These are phyloP conservation scores for Botrytis elliptica DNA, from an alignment of 2,329 filamentous ascomycete genomes.

Conservation along the genomic window DNA sequence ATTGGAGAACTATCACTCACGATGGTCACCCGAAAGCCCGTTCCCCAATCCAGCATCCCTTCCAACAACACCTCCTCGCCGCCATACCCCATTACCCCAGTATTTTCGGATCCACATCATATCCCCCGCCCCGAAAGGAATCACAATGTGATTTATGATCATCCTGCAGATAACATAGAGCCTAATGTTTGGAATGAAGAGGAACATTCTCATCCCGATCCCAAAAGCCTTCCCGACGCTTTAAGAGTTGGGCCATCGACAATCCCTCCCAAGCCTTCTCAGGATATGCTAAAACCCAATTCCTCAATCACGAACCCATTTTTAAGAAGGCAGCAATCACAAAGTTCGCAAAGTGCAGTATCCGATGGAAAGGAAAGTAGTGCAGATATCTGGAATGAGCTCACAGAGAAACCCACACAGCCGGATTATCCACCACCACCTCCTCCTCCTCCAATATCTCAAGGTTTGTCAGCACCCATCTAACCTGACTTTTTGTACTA, in stretches of 20 bases:
- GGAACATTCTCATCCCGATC: constrained; percentile 6
- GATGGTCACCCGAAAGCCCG: constrained; percentile 38
- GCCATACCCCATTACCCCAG: constrained; percentile 35
- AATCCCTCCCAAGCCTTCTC: constrained; percentile 30
- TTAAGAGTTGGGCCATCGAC: constrained; percentile 33
- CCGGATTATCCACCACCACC: constrained; percentile 26
- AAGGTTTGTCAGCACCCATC: constrained; percentile 24
- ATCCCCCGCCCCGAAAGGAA: constrained; percentile 27
- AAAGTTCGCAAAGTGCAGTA: constrained; percentile 18
- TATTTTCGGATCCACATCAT: constrained; percentile 20
- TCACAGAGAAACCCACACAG: constrained; percentile 23
- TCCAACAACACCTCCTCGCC: constrained; percentile 20
- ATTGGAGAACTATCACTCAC: not conserved
- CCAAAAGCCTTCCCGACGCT: constrained; percentile 30
- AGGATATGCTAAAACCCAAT: constrained; percentile 28
- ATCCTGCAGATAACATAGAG: constrained; percentile 25
- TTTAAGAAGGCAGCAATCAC: constrained; percentile 28
- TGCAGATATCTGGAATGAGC: constrained; percentile 34
- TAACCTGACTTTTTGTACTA: not conserved
- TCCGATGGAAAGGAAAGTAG: constrained; percentile 33
- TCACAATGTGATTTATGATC: constrained; percentile 22
- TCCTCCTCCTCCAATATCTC: constrained; percentile 26
- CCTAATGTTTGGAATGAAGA: constrained; percentile 32
- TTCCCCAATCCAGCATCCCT: constrained; percentile 27
- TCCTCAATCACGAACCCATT: constrained; percentile 37